A percentile compares a stretch with the other conserved stretches of the same genome.
Evolutionary conservation across 163 green algal species (phyloP).

Genomic region (Chlamydomonas reinhardtii): DNA sequence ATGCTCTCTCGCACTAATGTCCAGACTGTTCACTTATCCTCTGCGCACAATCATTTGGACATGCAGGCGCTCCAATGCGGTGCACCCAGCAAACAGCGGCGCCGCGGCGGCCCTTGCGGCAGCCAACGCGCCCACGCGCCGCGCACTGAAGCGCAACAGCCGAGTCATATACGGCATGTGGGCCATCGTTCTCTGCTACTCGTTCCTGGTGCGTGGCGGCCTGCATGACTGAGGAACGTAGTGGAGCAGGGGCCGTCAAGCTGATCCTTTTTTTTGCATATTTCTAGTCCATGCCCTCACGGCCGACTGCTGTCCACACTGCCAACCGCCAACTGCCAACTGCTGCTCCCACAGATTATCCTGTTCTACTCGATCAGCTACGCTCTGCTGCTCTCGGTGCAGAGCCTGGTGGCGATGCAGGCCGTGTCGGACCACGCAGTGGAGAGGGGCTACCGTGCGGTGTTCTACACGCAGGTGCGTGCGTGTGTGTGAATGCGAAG

Average conservation of each 20-base stretch:
- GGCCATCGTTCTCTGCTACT: not conserved
- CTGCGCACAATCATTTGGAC: no score
- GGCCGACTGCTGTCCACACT: no score
- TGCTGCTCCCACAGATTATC: not conserved
- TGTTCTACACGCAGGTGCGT: constrained; percentile 27
- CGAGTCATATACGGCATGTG: constrained; percentile 1
- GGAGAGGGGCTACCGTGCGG: constrained; percentile 1
- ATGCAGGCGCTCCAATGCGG: constrained; percentile 1
- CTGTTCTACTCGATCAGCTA: constrained; percentile 30
- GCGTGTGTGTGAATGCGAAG: no score
- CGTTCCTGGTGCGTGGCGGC: not conserved
- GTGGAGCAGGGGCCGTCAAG: no score
- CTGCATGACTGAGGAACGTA: no score
- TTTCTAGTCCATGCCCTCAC: no score
- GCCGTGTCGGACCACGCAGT: constrained; percentile 2
- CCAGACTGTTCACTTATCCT: no score
- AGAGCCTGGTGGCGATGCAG: constrained; percentile 16
- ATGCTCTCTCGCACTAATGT: no score
- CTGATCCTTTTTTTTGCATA: no score
- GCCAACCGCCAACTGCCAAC: no score
- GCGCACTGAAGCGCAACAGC: constrained; percentile 37
- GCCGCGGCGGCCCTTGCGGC: no score
- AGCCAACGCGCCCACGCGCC: not conserved
- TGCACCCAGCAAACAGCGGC: not conserved
- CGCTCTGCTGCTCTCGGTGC: not conserved